These are phyloP conservation scores for Trebouxia sp. DNA, from an alignment of 139 green algal genomes.

Conservation along the genomic window DNA sequence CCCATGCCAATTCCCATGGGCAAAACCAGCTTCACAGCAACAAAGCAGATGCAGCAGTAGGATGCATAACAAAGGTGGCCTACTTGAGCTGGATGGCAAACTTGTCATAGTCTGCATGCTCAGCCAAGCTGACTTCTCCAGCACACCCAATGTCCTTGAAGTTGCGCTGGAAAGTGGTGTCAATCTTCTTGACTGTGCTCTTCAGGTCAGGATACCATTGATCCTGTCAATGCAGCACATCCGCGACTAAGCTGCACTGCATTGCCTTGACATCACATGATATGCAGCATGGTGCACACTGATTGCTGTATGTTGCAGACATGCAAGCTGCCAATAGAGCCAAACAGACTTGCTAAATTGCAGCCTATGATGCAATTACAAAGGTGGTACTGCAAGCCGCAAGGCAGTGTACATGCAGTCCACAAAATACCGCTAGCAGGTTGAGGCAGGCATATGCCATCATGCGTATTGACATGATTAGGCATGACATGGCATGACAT, in stretches of 20 bases:
- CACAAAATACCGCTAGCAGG: no score
- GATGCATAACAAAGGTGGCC: not conserved
- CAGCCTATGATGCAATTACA: not conserved
- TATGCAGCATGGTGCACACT: no score
- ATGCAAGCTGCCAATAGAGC: not conserved
- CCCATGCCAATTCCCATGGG: no score
- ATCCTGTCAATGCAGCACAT: constrained; percentile 46
- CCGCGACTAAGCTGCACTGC: no score
- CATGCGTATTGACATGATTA: not conserved
- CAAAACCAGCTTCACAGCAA: no score
- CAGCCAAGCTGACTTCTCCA: constrained; percentile 78
- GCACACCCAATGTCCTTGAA: constrained; percentile 81
- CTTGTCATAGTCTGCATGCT: constrained; percentile 43
- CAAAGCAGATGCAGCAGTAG: no score
- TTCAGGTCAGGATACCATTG: constrained; percentile 84
- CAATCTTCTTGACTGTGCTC: constrained; percentile 72
- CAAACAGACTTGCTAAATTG: not conserved
- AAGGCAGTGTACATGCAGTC: no score
- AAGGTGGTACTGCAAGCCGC: no score
- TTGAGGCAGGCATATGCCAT: not conserved
- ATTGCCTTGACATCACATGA: no score
- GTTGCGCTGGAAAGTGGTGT: constrained; percentile 72
- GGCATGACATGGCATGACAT: not conserved
- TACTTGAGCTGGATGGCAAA: constrained; percentile 32
- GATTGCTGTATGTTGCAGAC: no score